Base-by-base conservation (phyloP, 495 filamentous ascomycete genomes). In the Trichocladium antarcticum region DNA sequence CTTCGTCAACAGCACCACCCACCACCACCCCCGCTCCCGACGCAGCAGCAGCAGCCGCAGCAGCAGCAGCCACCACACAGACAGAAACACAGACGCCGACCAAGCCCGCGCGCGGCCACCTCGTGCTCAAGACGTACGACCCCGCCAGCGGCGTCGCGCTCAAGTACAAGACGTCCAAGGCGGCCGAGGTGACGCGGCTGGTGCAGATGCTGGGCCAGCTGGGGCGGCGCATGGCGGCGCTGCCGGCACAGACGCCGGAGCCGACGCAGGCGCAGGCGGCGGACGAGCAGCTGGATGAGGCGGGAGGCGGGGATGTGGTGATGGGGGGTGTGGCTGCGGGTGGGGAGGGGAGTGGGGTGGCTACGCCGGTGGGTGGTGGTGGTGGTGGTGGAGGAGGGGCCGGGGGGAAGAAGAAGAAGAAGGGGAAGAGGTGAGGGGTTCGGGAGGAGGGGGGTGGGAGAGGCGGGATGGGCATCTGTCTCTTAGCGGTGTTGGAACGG, bases 111-210 rank as follows among this genome's bases (percentile, higher is more conserved):
- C 62, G 80, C 54, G 87, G 84, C 51, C 75, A 72, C 20, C 79
- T 98, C 22, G 82, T 76, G 0, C 72, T 97, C 24, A 97, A 95
- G 70, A 94, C 89, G 14, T 98, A 79, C 73, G 88, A 95, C 65
- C 86, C 92, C 0, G 66, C 65, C 22, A 81, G 83, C 11, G 92
- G 92, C 54, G 77, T 79, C 40, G 81, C 82, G 46, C 77, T 98
- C 29, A 94, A 95, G 67, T 98, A 95, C 70, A 76, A 77, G 60
- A 95, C 92, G 15, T 80, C 84, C 64, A 94, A 93, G 59, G 82
- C 81, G n/a, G 85, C 86, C 15, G 89, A 96, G 64, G 90, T 98
- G 4, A 78, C 81, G 2, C 70, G 92, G 29, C 64, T 97, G 62
- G 76, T 97, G 36, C 79, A 79, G 29, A 78, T 78, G 35, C 58